Percentiles rank a stretch among this genome's conserved stretches.
Evolutionary conservation across 176 grass and related monocot species (phyloP).

Genomic region (Guadua angustifolia): DNA sequence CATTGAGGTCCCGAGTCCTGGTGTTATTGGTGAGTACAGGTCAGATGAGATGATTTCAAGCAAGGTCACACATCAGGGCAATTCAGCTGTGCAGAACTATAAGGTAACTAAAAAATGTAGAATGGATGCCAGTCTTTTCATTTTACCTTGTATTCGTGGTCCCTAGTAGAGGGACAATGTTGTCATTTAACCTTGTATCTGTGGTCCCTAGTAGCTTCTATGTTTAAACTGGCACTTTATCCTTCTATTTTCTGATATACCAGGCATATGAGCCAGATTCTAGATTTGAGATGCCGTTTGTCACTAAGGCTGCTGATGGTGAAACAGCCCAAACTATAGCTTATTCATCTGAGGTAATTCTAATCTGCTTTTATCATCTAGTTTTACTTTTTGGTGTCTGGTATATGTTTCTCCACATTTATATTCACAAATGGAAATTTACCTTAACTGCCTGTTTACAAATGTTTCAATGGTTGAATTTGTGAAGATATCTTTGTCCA

Average conservation of each 20-base stretch:
- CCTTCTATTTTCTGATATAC: constrained; percentile 34
- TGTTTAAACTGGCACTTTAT: constrained; percentile 22
- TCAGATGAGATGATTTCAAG: constrained; percentile 49
- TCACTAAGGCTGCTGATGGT: constrained; percentile 52
- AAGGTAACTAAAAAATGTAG: constrained; percentile 44
- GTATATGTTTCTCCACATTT: constrained; percentile 6
- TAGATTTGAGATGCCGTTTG: constrained; percentile 53
- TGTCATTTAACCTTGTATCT: constrained; percentile 31
- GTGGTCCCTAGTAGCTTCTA: neutral
- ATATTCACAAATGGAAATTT: constrained; percentile 23
- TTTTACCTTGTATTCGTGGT: constrained; percentile 26
- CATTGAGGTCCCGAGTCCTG: constrained; percentile 29
- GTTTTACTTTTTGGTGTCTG: neutral
- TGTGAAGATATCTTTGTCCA: constrained; percentile 3
- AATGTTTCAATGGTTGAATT: neutral
- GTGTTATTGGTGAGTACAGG: constrained; percentile 47
- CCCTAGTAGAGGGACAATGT: neutral
- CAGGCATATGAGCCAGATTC: constrained; percentile 67
- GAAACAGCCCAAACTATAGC: constrained; percentile 40
- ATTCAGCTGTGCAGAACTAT: constrained; percentile 36
- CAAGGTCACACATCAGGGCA: constrained; percentile 51
- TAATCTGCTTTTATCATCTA: neutral
- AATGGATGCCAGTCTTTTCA: no score
- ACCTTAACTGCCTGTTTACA: neutral
- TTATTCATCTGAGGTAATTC: constrained; percentile 65